Evolutionary conservation across 139 green algal genomes (phyloP).

Genomic region (Chlamydomonas schloesseri): DNA sequence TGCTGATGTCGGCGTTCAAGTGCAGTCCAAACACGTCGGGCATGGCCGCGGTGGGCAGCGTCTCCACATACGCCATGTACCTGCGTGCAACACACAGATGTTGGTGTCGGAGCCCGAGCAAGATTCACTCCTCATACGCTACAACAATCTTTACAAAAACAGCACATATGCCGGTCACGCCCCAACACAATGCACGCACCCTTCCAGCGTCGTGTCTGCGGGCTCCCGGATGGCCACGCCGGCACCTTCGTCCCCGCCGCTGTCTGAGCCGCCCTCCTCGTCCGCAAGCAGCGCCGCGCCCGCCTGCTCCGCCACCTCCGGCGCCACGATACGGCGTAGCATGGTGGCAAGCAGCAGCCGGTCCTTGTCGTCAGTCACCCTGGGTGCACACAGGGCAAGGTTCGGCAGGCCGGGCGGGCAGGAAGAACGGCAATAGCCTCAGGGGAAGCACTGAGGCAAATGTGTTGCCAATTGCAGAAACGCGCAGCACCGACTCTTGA

Average conservation of each 20-base stretch:
- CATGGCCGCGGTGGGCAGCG: slow-evolving; percentile 40
- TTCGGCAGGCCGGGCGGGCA: not conserved
- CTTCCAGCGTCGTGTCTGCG: not conserved
- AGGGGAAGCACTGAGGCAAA: no score
- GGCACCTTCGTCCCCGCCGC: not conserved
- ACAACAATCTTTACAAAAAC: no score
- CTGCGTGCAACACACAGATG: no score
- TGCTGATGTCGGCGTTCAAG: slow-evolving; percentile 77
- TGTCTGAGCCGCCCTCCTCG: no score
- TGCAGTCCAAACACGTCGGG: slow-evolving; percentile 79
- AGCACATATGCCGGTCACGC: no score
- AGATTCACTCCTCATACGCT: no score
- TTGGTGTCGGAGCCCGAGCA: no score
- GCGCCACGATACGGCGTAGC: slow-evolving; percentile 59
- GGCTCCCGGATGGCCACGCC: not conserved
- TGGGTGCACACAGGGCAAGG: no score
- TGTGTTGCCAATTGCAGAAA: no score
- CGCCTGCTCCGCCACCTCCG: slow-evolving; percentile 24
- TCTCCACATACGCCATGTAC: slow-evolving; percentile 59
- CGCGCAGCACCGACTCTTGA: no score
- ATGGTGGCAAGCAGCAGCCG: slow-evolving; percentile 69
- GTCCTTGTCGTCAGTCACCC: slow-evolving; percentile 82
- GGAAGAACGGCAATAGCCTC: not conserved
- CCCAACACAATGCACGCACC: no score
- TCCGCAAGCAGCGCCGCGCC: slow-evolving; percentile 14